These are phyloP conservation scores for Aspergillus sp. DNA, from an alignment of 2,329 filamentous ascomycete species.

Conservation along the genomic window DNA sequence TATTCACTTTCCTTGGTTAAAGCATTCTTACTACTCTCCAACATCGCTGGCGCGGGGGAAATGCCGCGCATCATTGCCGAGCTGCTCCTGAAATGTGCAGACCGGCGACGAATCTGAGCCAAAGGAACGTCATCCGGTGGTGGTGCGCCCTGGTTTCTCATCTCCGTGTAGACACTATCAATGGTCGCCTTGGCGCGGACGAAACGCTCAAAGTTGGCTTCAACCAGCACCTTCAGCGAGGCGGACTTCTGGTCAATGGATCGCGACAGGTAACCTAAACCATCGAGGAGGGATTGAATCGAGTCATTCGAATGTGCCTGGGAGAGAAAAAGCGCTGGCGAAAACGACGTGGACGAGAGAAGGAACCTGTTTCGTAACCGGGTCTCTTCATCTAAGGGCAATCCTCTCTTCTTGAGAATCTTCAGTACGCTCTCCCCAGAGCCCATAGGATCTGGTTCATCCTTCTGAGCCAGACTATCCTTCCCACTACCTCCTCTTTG, in stretches of 20 bases:
- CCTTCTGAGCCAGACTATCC: slow-evolving; percentile 75
- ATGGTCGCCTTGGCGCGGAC: slow-evolving; percentile 96
- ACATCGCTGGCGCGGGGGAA: slow-evolving; percentile 29
- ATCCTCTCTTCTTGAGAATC: slow-evolving; percentile 65
- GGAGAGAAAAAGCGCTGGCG: slow-evolving; percentile 82
- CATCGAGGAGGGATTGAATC: slow-evolving; percentile 70
- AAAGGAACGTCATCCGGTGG: slow-evolving; percentile 23
- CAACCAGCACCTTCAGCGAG: slow-evolving; percentile 89
- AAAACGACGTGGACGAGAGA: slow-evolving; percentile 92
- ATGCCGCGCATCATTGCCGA: slow-evolving; percentile 36
- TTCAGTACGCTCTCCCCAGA: slow-evolving; percentile 78
- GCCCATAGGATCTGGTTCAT: slow-evolving; percentile 91
- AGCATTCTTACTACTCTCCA: slow-evolving; percentile 73
- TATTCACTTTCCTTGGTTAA: slow-evolving; percentile 89
- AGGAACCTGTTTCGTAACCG: slow-evolving; percentile 84
- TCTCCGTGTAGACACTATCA: slow-evolving; percentile 97
- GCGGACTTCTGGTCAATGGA: slow-evolving; percentile 98
- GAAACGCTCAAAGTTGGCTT: slow-evolving; percentile 97
- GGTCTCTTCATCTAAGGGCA: slow-evolving; percentile 77
- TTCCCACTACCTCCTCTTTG: slow-evolving; percentile 62
- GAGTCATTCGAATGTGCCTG: slow-evolving; percentile 84
- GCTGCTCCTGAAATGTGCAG: slow-evolving; percentile 55
- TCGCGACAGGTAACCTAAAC: slow-evolving; percentile 75
- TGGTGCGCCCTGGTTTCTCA: slow-evolving; percentile 65
- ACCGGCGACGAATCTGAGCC: slow-evolving; percentile 55